Percentiles rank a stretch among this genome's conserved stretches.
phyloP scores from a whole-genome alignment of 169 alveolate genomes.

The Amoebophrya sp. region DNA sequence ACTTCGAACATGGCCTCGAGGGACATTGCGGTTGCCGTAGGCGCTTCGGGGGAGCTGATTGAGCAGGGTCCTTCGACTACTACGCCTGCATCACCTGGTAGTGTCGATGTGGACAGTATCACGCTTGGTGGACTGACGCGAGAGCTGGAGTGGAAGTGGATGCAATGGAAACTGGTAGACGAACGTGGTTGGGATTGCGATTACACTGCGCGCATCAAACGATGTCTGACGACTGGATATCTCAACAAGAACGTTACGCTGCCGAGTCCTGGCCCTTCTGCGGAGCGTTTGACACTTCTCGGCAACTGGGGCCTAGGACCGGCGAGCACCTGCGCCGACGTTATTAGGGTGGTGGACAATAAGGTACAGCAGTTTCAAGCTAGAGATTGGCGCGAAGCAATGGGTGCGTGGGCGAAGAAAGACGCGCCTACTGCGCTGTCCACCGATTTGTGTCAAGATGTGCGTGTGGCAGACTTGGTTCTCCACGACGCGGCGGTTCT shows the following conservation, averaged over 20 bases:
- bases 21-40: too few relatives aligned
- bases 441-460: constrained; percentile 1
- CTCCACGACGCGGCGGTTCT: neutral
- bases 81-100: neutral
- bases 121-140: neutral
- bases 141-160: neutral
- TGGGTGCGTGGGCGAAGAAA: neutral
- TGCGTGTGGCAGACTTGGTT: neutral
- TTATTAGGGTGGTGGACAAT: neutral
- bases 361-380: neutral
- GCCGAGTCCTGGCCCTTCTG: neutral
- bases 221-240: neutral
- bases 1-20: too few relatives aligned
- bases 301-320: constrained; percentile 8
- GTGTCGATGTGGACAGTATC: neutral
- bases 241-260: neutral
- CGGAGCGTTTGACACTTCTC: neutral
- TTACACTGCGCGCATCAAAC: neutral
- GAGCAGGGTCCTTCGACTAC: neutral
- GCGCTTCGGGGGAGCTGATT: neutral
- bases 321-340: neutral
- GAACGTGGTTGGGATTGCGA: neutral
- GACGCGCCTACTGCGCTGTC: constrained; percentile 5
- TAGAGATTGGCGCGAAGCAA: neutral
- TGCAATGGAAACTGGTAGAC: neutral